Base-by-base conservation (phyloP, 371 early-diverging fungal genomes). In the Conidiobolus incongruus region DNA sequence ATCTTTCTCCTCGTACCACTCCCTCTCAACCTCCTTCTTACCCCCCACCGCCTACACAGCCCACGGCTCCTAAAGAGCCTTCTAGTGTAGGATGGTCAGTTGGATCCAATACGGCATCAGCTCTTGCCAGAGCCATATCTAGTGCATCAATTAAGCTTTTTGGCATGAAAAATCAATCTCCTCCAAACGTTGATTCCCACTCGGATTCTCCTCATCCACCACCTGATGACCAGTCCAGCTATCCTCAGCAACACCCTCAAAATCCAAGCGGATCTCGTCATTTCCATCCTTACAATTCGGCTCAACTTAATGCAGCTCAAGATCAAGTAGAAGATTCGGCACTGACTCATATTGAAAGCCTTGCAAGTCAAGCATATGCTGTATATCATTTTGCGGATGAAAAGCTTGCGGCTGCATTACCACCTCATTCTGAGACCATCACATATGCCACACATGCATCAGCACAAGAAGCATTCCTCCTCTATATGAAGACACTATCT, bases 281-380 rank as follows among this genome's bases (percentile, higher is more conserved):
- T n/a, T n/a, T n/a, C n/a, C n/a, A n/a, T n/a, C n/a, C n/a, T n/a
- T n/a, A n/a, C n/a, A n/a, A n/a, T n/a, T n/a, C n/a, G n/a, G n/a
- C n/a, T n/a, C n/a, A n/a, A n/a, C n/a, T n/a, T n/a, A 44, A 35
- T 16, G 12, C 31, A 13, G 12, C 15, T 4, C 60, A 64, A 44
- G 67, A 65, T 38, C 48, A 52, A 4, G 61, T 65, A 1, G n/a
- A n/a, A n/a, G n/a, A n/a, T n/a, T n/a, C n/a, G n/a, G n/a, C n/a
- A n/a, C 54, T 71, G 46, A 60, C 64, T 34, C 34, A 47, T 1
- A 69, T 75, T 40, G 72, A 75, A 40, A 53, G 62, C 12, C 55
- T 64, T 10, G 73, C 73, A 0, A 66, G 65, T 42, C 72, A 72
- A 59, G 72, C 72, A 2, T 65, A 72, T 56, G 70, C 70, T 1